Percentiles rank a stretch among this genome's conserved stretches.
Conservation (phyloP, 441 rosid genomes). For the Erysimum cheiri region DNA sequence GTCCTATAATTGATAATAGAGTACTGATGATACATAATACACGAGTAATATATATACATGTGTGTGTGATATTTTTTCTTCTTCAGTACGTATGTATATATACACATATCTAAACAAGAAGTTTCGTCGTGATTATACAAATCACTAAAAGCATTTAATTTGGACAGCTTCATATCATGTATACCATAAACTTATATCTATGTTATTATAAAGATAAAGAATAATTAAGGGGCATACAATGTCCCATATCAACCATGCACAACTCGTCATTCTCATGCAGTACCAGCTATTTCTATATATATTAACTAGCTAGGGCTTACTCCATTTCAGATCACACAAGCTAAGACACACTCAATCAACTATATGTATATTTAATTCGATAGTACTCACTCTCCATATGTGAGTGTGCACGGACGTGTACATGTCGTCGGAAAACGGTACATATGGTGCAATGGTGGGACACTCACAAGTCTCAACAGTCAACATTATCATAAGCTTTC, state of each 20-base stretch:
- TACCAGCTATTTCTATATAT: conserved; percentile 40
- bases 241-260: conserved; percentile 48
- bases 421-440: conserved; percentile 37
- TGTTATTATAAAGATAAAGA: conserved; percentile 20
- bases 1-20: not conserved
- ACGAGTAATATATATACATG: not conserved
- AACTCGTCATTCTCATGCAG: conserved; percentile 45
- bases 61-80: no score
- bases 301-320: conserved; percentile 39
- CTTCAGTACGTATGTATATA: not conserved
- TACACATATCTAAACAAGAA: conserved; percentile 3
- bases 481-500: conserved; percentile 1
- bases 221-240: conserved; percentile 41
- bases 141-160: conserved; percentile 27
- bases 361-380: conserved; percentile 28
- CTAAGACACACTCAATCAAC: not conserved
- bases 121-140: conserved; percentile 7
- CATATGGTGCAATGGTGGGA: conserved; percentile 38
- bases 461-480: conserved; percentile 21
- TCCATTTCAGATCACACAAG: conserved; percentile 36
- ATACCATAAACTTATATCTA: not conserved
- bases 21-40: not conserved
- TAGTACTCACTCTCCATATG: conserved; percentile 16
- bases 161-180: conserved; percentile 34
- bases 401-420: conserved; percentile 41